A percentile compares a stretch with the other conserved stretches of the same genome.
Evolutionary conservation across 176 grass and related monocot species (phyloP).

Genomic region (Triticum aestivum): IWGSC_CS_RefSeq_v2.1 NC_057797.1:747128922-747129421

Average conservation of each 20-base stretch:
- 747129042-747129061: constrained; percentile 49
- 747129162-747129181: constrained; percentile 78
- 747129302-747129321: constrained; percentile 59
- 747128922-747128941: neutral
- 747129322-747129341: constrained; percentile 48
- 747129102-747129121: constrained; percentile 44
- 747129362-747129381: constrained; percentile 87
- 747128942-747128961: constrained; percentile 27
- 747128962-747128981: constrained; percentile 9
- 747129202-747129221: constrained; percentile 77
- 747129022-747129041: constrained; percentile 64
- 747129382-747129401: constrained; percentile 85
- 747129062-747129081: constrained; percentile 27
- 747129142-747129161: constrained; percentile 50
- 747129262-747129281: constrained; percentile 70
- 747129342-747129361: constrained; percentile 78
- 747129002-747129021: constrained; percentile 49
- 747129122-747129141: constrained; percentile 29
- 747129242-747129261: constrained; percentile 77
- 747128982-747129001: constrained; percentile 33
- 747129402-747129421: constrained; percentile 89
- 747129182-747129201: constrained; percentile 53
- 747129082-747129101: constrained; percentile 42
- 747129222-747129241: constrained; percentile 79
- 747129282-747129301: constrained; percentile 68